Evolutionary conservation across 2,329 filamentous ascomycete species (phyloP), one percentile per base, ranked within the genome.

Genomic region (Fusarium chuoi): DNA sequence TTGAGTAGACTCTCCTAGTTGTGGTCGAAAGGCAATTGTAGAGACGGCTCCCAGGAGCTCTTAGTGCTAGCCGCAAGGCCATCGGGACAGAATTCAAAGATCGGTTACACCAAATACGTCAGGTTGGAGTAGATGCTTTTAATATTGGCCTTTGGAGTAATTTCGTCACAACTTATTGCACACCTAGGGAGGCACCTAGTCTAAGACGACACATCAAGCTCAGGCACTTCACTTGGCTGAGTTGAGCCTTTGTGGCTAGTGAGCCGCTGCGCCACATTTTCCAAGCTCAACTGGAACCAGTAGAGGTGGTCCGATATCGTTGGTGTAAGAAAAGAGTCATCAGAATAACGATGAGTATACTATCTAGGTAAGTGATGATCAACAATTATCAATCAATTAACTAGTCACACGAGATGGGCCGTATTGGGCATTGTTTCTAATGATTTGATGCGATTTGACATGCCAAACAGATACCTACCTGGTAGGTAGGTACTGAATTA

Each of bases 1-100:
- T 70, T 12, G 77, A 77, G 67, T 63, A 78, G 22, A 65, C 65
- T 73, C 70, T 77, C 71, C 59, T 75, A 63, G 68, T 76, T 33
- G 48, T 59, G 33, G 42, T 22, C 38, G 65, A 55, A 18, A 67
- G 44, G 36, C 39, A 73, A 44, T 73, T 74, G 24, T 73, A 73
- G 35, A 68, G 44, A 45, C 46, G 56, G 67, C 74, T 76, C 65
- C 70, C 75, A 35, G 72, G 60, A 71, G 77, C 65, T 67, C 62
- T 66, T 24, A 62, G 62, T 41, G 63, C 60, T 30, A 76, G 65
- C 35, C 70, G 63, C 7, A 74, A 65, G 42, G 73, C 70, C 79
- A 81, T 81, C 48, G 64, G 59, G 56, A 52, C n/a, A 33, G 20
- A 24, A 15, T 18, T 46, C 48, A 39, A 28, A 57, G 30, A 28